phyloP scores from a whole-genome alignment of 192 early-diverging fungal species.

The Linderina pennispora region DNA sequence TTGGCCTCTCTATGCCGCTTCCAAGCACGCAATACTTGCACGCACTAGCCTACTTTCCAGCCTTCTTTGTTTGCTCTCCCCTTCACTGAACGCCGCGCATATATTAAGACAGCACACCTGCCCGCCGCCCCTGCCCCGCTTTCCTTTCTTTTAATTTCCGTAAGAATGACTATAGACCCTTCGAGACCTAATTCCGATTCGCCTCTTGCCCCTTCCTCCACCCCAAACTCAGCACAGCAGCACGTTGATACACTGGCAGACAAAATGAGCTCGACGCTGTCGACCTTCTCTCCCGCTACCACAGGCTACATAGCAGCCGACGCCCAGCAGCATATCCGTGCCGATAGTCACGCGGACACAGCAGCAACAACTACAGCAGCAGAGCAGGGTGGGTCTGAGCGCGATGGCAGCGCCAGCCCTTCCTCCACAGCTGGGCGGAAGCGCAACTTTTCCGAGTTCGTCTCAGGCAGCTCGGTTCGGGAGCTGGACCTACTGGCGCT shows the following conservation, averaged over 20 bases:
- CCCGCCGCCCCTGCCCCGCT: background rate
- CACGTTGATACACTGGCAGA: too few relatives aligned
- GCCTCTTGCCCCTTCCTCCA: background rate
- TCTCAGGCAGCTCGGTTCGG: slow-evolving; percentile 1
- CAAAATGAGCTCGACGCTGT: background rate
- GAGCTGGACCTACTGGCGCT: slow-evolving; percentile 19
- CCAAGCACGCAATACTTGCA: too few relatives aligned
- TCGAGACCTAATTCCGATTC: too few relatives aligned
- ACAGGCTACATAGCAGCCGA: background rate
- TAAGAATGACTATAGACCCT: background rate
- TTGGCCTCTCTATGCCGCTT: too few relatives aligned
- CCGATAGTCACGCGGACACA: background rate
- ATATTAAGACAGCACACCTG: background rate
- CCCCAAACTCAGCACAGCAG: too few relatives aligned
- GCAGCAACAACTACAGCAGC: background rate
- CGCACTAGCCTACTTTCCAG: too few relatives aligned
- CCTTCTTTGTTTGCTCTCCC: too few relatives aligned
- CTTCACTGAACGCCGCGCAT: background rate
- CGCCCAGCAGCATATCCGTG: background rate
- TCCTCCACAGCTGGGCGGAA: slow-evolving; percentile 25
- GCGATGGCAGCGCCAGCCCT: too few relatives aligned
- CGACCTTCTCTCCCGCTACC: background rate
- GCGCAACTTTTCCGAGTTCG: slow-evolving; percentile 24
- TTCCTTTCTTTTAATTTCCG: slow-evolving; percentile 1
- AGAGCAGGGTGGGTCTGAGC: too few relatives aligned